Conservation (phyloP, 495 filamentous ascomycete genomes). For the Jackrogersella minutella region DNA sequence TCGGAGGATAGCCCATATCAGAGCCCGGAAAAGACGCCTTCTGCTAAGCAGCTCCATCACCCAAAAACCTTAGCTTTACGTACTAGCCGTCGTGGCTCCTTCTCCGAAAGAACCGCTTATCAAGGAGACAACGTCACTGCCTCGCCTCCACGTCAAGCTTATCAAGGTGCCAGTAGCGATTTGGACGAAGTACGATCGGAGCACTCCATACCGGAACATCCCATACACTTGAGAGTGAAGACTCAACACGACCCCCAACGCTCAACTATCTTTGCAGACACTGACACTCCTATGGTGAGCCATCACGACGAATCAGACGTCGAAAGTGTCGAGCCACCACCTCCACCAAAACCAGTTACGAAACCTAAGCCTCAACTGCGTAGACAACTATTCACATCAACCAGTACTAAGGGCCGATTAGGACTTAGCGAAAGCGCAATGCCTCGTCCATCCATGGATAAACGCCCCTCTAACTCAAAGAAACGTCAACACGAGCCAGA, state of each 20-base stretch:
- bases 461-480: slow-evolving; percentile 37
- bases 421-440: slow-evolving; percentile 48
- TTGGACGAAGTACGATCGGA: slow-evolving; percentile 29
- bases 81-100: slow-evolving; percentile 39
- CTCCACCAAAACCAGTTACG: slow-evolving; percentile 30
- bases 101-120: slow-evolving; percentile 35
- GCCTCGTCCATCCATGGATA: slow-evolving; percentile 38
- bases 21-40: slow-evolving; percentile 45
- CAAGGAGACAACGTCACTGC: slow-evolving; percentile 25
- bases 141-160: slow-evolving; percentile 29
- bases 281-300: slow-evolving; percentile 40
- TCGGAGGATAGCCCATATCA: slow-evolving; percentile 41
- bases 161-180: slow-evolving; percentile 27
- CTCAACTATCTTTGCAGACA: slow-evolving; percentile 43
- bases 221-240: slow-evolving; percentile 24
- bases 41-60: slow-evolving; percentile 42
- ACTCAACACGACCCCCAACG: slow-evolving; percentile 32
- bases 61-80: slow-evolving; percentile 33
- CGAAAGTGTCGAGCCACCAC: slow-evolving; percentile 35
- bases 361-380: slow-evolving; percentile 39
- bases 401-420: slow-evolving; percentile 19
- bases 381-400: slow-evolving; percentile 36
- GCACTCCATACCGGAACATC: slow-evolving; percentile 17
- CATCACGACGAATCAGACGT: slow-evolving; percentile 38
- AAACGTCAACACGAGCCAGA: slow-evolving; percentile 57